These are phyloP conservation scores for Meyerozyma smithsonii DNA, from an alignment of 1,139 yeast species.

Conservation along the genomic window DNA sequence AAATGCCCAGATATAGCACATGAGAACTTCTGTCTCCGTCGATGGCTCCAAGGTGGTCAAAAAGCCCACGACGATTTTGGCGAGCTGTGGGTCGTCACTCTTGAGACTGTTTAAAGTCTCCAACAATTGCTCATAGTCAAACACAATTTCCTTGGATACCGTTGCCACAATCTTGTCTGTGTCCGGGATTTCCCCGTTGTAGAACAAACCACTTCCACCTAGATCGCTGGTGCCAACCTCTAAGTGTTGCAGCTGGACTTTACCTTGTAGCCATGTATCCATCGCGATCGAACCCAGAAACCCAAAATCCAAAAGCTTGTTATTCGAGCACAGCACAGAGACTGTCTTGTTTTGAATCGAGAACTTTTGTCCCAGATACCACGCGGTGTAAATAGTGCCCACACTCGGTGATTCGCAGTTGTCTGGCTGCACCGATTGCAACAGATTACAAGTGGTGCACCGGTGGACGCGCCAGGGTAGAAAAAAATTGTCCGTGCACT, in stretches of 20 bases:
- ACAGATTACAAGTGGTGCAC: no score
- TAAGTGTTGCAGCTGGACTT: slow-evolving; percentile 8
- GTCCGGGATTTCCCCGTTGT: slow-evolving; percentile 9
- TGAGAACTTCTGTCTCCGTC: slow-evolving; percentile 28
- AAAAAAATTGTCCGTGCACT: background rate
- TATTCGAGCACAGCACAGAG: no score
- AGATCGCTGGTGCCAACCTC: slow-evolving; percentile 18
- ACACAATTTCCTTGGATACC: slow-evolving; percentile 26
- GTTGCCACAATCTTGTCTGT: slow-evolving; percentile 25
- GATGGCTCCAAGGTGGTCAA: slow-evolving; percentile 19
- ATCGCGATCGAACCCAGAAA: no score
- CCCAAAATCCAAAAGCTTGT: no score
- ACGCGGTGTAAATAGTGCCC: no score
- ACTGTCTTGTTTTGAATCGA: no score
- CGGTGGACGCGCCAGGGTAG: background rate
- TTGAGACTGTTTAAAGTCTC: slow-evolving; percentile 20
- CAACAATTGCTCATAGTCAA: slow-evolving; percentile 28
- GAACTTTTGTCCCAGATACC: no score
- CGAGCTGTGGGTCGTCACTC: slow-evolving; percentile 13
- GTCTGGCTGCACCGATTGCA: no score
- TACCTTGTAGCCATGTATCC: background rate
- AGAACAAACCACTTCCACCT: slow-evolving; percentile 36
- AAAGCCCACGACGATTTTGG: slow-evolving; percentile 19
- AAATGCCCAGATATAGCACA: slow-evolving; percentile 25
- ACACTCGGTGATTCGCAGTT: no score